Evolutionary conservation across 257 asterid genomes (phyloP), one percentile per base, ranked within the genome.

Genomic region (Coffea eugenioides): DNA sequence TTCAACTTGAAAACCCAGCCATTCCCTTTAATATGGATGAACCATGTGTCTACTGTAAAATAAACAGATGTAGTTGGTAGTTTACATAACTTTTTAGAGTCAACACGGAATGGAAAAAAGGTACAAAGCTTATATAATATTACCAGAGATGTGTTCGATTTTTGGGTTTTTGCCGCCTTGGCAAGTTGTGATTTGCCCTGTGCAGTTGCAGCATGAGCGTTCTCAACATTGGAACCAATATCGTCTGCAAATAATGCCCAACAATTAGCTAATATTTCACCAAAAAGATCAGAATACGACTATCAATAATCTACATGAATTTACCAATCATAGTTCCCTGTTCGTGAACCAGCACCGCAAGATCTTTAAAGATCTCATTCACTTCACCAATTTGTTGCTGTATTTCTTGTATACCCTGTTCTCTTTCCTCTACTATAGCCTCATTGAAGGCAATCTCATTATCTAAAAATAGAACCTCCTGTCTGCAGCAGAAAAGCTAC

Each of bases 331-430:
- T 92, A 79, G 90, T 82, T 86, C 99, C 98, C 89, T 95, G 99
- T 70, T 93, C 99, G n/a, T 93, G 97, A 81, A 95, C 96, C 73
- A 93, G 85, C 48, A 95, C 97, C 0, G 94, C 97, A 11, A 95
- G 92, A 86, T 93, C 99, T 86, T 93, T 95, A 92, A 95, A 93
- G 74, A 95, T 93, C 85, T 92, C 98, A 81, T 91, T 93, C 67
- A 95, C 99, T 92, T 95, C 97, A 54, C 97, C 97, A 74, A 95
- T 95, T 85, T 93, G 98, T 70, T 95, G 96, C 65, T 93, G 97
- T 68, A 95, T 93, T 86, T 95, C 99, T 72, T 95, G 89, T 85
- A 95, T 92, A 23, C 99, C 99, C 69, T 88, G 99, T 14, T 93
- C 98, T 81, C 98, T 88, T 89, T 95, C 99, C 88, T 95, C 98